Evolutionary conservation across 2,329 filamentous ascomycete genomes (phyloP).

Genomic region (Teratosphaeria zuluensis): DNA sequence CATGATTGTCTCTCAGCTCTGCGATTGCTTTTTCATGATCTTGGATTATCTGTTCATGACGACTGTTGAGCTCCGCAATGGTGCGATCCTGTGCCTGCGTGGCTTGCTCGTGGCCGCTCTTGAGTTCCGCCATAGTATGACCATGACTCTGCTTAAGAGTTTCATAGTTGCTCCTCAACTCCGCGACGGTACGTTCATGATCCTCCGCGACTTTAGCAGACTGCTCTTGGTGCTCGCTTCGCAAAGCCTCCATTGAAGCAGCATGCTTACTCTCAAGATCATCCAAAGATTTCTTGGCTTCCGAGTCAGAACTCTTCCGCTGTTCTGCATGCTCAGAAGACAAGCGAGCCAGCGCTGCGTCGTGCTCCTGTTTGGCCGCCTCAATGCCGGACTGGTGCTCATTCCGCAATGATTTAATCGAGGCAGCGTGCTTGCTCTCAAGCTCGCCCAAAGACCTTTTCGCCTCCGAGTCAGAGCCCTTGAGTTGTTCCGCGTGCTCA

Average conservation of each 20-base stretch:
- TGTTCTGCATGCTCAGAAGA: slow-evolving; percentile 3
- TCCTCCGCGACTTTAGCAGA: not conserved
- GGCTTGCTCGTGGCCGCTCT: not conserved
- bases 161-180: not conserved
- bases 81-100: not conserved
- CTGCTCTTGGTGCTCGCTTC: not conserved
- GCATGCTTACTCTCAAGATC: not conserved
- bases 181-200: not conserved
- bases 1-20: not conserved
- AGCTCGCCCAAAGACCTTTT: not conserved
- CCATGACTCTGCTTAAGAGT: not conserved
- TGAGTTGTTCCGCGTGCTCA: slow-evolving; percentile 2
- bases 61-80: not conserved
- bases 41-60: not conserved
- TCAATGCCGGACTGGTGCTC: slow-evolving; percentile 3
- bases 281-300: not conserved
- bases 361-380: not conserved
- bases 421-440: not conserved
- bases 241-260: slow-evolving; percentile 1
- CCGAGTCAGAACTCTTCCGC: not conserved
- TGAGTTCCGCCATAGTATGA: not conserved
- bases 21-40: not conserved
- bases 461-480: not conserved
- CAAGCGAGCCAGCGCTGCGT: slow-evolving; percentile 1
- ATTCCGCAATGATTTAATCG: not conserved